Base-by-base conservation (phyloP, 73 alveolate genomes). In the Urostyla sp. region DNA sequence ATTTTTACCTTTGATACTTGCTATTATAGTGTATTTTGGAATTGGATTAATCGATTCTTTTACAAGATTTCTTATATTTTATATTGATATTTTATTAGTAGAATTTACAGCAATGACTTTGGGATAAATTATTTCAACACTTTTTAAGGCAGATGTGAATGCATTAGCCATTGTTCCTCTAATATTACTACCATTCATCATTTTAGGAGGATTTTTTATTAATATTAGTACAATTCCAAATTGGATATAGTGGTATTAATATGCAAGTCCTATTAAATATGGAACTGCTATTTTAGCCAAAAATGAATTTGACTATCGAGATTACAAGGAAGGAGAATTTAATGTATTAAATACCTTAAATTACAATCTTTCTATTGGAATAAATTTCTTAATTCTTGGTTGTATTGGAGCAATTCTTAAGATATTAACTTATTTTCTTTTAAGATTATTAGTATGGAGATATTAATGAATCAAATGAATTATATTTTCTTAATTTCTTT, bases 221-320 rank as follows among this genome's bases (percentile, higher is more conserved):
- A 88, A 91, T 56, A 44, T 63, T 7, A 85, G 81, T 31, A 83
- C 36, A 18, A 72, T 54, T 6, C 38, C 50, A 20, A 84, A 27
- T 16, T 91, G 95, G 95, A 67, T 91, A 1, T 69, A 85, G 2
- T 91, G 97, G 97, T 57, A 83, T n/a, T 63, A 91, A 53, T 91
- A 91, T 61, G 61, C 88, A 15, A 81, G 92, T 24, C 97, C 97
- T 24, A 60, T 87, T 18, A 82, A 88, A 53, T 91, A 88, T 77
- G 87, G 93, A 0, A 59, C 81, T 45, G 91, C 87, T 52, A 92
- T 92, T 0, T 43, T 91, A 18, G 67, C 82, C 8, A 53, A 91
- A 51, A 91, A 87, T 76, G 97, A 91, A 43, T 87, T 88, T 40
- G 80, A 80, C 40, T 43, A 24, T 43, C 67, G 79, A 43, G 6